phyloP scores from a whole-genome alignment of 371 early-diverging fungal genomes.

The Nematocida homosporus region DNA sequence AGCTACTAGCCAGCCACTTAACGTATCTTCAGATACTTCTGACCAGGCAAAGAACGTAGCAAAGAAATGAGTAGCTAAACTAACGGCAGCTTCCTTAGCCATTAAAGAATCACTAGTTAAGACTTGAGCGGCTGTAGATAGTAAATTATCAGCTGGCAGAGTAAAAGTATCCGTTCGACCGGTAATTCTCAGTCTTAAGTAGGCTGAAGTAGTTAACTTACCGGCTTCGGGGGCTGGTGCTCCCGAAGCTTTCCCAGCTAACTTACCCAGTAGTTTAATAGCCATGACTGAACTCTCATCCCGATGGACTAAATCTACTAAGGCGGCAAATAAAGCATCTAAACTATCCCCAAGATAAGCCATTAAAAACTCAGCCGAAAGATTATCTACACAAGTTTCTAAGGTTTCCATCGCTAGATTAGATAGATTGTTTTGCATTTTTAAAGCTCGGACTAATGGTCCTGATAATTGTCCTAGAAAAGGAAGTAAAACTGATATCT shows the following conservation, averaged over 20 bases:
- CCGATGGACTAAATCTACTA: conserved; percentile 38
- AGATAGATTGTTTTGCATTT: conserved; percentile 81
- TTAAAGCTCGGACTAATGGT: conserved; percentile 83
- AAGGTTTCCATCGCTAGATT: conserved; percentile 86
- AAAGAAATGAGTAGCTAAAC: conserved; percentile 36
- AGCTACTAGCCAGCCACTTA: neutral
- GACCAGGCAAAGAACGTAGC: conserved; percentile 34
- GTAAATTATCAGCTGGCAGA: conserved; percentile 3
- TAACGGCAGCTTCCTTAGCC: conserved; percentile 10
- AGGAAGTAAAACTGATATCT: conserved; percentile 83
- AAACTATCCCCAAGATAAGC: conserved; percentile 43
- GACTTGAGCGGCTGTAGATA: conserved; percentile 14
- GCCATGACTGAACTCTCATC: conserved; percentile 52
- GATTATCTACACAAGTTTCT: conserved; percentile 90
- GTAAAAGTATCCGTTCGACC: conserved; percentile 21
- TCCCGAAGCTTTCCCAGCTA: conserved; percentile 29
- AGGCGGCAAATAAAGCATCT: conserved; percentile 19
- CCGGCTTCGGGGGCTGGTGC: neutral
- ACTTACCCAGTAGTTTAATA: conserved; percentile 55
- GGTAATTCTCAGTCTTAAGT: conserved; percentile 5
- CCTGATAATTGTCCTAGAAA: conserved; percentile 85
- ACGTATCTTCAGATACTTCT: conserved; percentile 11
- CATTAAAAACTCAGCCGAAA: conserved; percentile 81
- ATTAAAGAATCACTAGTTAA: conserved; percentile 3
- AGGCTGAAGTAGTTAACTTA: neutral